Evolutionary conservation across 23 red algal species (phyloP).

Genomic region (Gracilaria gracilis): DNA sequence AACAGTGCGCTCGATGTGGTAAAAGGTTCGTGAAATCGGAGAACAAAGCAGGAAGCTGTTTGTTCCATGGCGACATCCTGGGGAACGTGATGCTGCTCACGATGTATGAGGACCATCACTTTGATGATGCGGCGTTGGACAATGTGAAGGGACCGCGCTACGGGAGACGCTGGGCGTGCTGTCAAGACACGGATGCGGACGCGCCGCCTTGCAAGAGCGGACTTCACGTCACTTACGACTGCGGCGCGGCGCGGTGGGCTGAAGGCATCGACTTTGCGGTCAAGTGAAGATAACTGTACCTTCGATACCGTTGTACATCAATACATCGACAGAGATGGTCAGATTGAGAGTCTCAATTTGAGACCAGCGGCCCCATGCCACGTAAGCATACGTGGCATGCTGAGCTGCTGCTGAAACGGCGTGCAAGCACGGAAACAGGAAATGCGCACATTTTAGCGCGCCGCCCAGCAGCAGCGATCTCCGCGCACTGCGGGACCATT

Average conservation of each 20-base stretch:
- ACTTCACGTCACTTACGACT: slow-evolving; percentile 40
- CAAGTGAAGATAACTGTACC: background rate
- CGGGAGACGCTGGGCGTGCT: slow-evolving; percentile 50
- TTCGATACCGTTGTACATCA: no score
- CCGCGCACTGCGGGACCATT: background rate
- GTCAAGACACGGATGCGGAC: slow-evolving; percentile 42
- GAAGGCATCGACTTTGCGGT: slow-evolving; percentile 15
- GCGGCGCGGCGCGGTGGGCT: background rate
- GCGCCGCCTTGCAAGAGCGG: slow-evolving; percentile 50
- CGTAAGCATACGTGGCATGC: no score
- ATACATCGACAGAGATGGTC: no score
- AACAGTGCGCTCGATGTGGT: slow-evolving; percentile 16
- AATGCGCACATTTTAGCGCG: background rate
- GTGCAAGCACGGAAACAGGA: no score
- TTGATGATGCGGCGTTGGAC: slow-evolving; percentile 36
- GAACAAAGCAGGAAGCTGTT: slow-evolving; percentile 41
- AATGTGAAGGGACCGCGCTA: slow-evolving; percentile 39
- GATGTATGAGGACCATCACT: slow-evolving; percentile 63
- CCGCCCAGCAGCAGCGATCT: background rate
- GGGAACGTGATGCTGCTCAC: slow-evolving; percentile 3
- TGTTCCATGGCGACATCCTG: slow-evolving; percentile 44
- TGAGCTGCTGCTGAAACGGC: no score
- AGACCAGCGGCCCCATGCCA: no score
- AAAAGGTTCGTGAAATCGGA: background rate
- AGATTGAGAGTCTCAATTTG: no score